Evolutionary conservation across 1,284 basidiomycete species (phyloP), one percentile per base, ranked within the genome.

Genomic region (Laetiporus sulphureus): DNA sequence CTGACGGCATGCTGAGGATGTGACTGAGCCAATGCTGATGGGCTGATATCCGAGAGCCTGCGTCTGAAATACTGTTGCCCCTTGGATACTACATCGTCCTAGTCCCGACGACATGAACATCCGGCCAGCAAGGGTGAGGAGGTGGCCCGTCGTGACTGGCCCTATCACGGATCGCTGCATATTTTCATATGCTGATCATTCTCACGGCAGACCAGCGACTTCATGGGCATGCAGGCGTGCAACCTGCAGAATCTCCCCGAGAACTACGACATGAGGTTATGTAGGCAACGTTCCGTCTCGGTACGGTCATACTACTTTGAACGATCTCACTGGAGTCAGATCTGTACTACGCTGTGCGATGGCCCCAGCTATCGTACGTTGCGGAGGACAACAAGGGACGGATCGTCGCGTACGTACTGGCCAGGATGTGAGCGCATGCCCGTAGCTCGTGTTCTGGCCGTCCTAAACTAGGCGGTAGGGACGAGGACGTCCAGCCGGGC

Each of bases 281-380:
- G 91, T 91, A 48, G 46, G 87, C 67, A 5, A 23, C 16, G 5
- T 11, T n/a, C n/a, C n/a, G n/a, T n/a, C n/a, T n/a, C n/a, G n/a
- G n/a, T n/a, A n/a, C n/a, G n/a, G n/a, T 13, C 25, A 8, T 27
- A 27, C 25, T 7, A 27, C 25, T 8, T 38, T 33, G 13, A 7
- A 32, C 23, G 36, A 20, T 12, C 3, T 34, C 36, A 23, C 34
- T 25, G 13, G 13, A 13, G 5, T 32, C 41, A 96, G 93, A 95
- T 71, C 72, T 92, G 38, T 92, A 91, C 61, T 91, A 95, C 58
- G 73, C 80, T 5, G 66, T 94, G 56, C 91, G 85, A 8, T 98
- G 94, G 94, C 94, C 94, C 1, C 83, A 91, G 51, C 72, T 97
- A 18, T 95, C 91, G 2, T 98, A 88, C 59, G 91, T 98, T 15